Conservation (phyloP, 73 alveolate species). For the Paramecium sonneborni region DNA sequence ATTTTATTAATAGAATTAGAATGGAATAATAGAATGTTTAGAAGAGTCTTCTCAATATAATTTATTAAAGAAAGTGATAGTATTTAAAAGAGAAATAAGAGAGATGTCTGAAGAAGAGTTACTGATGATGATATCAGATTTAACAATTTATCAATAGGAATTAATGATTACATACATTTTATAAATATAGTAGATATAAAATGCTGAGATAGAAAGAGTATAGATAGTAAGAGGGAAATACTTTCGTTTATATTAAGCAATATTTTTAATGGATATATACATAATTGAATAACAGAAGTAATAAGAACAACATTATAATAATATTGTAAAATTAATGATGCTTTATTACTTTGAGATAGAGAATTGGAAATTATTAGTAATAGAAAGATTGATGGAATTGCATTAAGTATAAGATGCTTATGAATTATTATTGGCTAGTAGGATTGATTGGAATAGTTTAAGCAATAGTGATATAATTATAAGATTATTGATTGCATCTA, state of each 20-base stretch:
- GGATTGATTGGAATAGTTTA: neutral
- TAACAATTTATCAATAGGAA: neutral
- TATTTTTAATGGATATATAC: neutral
- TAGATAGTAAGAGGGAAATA: neutral
- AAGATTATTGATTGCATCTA: neutral
- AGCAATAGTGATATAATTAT: neutral
- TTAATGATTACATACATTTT: neutral
- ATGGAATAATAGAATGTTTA: neutral
- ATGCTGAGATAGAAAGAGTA: no score
- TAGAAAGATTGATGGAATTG: neutral
- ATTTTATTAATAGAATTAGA: neutral
- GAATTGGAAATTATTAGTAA: neutral
- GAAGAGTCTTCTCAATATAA: neutral
- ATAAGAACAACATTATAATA: no score
- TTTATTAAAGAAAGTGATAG: neutral
- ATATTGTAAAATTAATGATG: neutral
- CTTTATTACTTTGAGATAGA: neutral
- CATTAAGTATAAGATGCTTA: neutral
- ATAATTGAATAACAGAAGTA: no score
- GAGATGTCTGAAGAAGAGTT: neutral
- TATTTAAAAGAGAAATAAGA: neutral
- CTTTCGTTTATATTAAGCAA: neutral
- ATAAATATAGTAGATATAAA: neutral
- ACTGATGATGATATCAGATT: neutral
- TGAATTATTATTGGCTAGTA: neutral